A percentile compares a stretch with the other conserved stretches of the same genome.
phyloP scores from a whole-genome alignment of 2,329 filamentous ascomycete species.

The Penicillium expansum region DNA sequence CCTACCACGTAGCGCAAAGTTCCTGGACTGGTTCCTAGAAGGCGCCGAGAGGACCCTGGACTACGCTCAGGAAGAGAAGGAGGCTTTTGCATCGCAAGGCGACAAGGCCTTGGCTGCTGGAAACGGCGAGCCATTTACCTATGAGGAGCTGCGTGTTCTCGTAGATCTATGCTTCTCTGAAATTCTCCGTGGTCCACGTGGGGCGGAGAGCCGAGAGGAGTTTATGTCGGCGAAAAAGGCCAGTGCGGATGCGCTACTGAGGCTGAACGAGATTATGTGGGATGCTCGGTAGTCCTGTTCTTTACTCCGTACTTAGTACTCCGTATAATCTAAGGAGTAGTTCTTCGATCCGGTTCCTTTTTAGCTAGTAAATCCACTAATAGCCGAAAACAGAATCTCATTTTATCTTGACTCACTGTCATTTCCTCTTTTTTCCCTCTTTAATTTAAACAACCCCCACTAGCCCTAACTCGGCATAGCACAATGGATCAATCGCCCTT shows the following conservation, averaged over 20 bases:
- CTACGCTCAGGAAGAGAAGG: slow-evolving; percentile 46
- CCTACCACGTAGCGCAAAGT: slow-evolving; percentile 45
- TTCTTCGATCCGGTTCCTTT: background rate
- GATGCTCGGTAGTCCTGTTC: slow-evolving; percentile 36
- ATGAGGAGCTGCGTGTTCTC: slow-evolving; percentile 46
- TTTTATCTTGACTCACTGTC: slow-evolving; percentile 7
- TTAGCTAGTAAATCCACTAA: background rate
- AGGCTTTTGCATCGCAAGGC: slow-evolving; percentile 37
- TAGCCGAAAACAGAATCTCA: background rate
- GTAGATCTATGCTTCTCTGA: slow-evolving; percentile 49
- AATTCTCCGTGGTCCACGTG: slow-evolving; percentile 41
- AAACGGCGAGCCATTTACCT: slow-evolving; percentile 45
- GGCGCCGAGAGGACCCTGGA: slow-evolving; percentile 46
- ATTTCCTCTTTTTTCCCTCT: slow-evolving; percentile 17
- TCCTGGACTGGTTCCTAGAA: slow-evolving; percentile 49
- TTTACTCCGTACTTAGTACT: background rate
- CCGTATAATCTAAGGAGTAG: too few species aligned
- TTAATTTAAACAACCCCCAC: slow-evolving; percentile 18
- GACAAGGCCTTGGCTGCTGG: slow-evolving; percentile 36
- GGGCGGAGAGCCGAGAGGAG: slow-evolving; percentile 45
- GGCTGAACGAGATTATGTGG: slow-evolving; percentile 50
- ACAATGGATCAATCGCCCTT: slow-evolving; percentile 5
- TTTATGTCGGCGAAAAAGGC: slow-evolving; percentile 47
- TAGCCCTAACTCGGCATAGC: slow-evolving; percentile 14
- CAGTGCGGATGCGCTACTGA: slow-evolving; percentile 44